These are phyloP conservation scores for Fusarium subtropicale DNA, from an alignment of 2,329 filamentous ascomycete genomes.

Conservation along the genomic window DNA sequence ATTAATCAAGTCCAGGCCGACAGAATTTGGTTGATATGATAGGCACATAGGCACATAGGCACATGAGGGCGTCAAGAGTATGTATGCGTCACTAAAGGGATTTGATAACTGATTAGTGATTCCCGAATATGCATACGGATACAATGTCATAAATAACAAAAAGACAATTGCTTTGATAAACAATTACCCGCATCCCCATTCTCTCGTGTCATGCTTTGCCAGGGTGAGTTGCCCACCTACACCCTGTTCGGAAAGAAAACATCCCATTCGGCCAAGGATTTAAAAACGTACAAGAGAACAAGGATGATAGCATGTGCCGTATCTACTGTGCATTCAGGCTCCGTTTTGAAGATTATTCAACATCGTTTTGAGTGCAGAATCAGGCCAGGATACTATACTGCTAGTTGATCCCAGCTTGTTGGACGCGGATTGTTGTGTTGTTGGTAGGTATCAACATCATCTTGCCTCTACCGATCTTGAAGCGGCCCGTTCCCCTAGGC, in stretches of 20 bases:
- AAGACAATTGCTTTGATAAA: background rate
- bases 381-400: background rate
- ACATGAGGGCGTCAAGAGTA: background rate
- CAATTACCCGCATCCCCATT: background rate
- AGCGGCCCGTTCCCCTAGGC: conserved; percentile 30
- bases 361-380: background rate
- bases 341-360: background rate
- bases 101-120: background rate
- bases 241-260: conserved; percentile 12
- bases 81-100: background rate
- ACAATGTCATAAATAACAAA: background rate
- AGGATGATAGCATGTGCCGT: background rate
- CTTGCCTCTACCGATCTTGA: conserved; percentile 6
- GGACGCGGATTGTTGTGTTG: background rate
- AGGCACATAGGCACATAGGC: background rate
- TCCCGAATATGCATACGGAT: background rate
- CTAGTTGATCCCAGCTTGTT: background rate
- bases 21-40: background rate
- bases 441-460: background rate
- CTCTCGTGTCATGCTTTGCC: conserved; percentile 16
- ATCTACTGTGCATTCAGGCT: background rate
- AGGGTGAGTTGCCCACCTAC: conserved; percentile 1
- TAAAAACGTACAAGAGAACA: background rate
- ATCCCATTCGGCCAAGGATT: conserved; percentile 5
- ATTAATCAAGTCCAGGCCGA: background rate